Conservation (phyloP, 257 asterid species). For the Solanum appendiculatum region DNA sequence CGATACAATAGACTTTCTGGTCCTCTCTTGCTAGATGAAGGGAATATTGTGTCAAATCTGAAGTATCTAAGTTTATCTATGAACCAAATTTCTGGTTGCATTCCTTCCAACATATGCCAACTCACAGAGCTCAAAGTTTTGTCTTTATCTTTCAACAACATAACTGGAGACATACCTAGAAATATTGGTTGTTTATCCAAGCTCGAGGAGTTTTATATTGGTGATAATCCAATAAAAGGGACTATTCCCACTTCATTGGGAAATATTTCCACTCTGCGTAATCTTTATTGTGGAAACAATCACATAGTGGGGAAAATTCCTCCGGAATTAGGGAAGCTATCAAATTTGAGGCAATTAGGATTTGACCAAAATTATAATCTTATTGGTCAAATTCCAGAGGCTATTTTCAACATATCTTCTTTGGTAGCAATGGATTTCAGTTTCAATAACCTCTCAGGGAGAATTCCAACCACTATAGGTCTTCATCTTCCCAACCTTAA, state of each 20-base stretch:
- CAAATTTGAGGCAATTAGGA: no score
- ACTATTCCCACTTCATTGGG: neutral
- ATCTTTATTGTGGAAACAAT: no score
- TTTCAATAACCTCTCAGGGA: slow-evolving; percentile 9
- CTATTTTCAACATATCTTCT: neutral
- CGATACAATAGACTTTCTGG: neutral
- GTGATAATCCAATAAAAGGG: neutral
- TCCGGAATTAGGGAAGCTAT: neutral
- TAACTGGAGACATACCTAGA: neutral
- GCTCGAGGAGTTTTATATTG: no score
- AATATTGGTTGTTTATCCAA: neutral
- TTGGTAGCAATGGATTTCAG: neutral
- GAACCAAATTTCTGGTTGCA: neutral
- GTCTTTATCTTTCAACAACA: neutral
- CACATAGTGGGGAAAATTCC: no score
- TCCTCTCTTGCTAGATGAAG: neutral
- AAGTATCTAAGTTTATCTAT: no score
- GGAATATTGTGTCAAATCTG: neutral
- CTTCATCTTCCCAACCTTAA: slow-evolving; percentile 19
- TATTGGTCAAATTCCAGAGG: neutral
- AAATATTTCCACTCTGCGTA: neutral
- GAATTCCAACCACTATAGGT: slow-evolving; percentile 7
- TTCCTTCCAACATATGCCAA: neutral
- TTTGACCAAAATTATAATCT: no score
- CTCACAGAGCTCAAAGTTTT: neutral